Evolutionary conservation across 805 yeast genomes (phyloP), one percentile per base, ranked within the genome.

Genomic region (Saccharomycopsis fibuligera): DNA sequence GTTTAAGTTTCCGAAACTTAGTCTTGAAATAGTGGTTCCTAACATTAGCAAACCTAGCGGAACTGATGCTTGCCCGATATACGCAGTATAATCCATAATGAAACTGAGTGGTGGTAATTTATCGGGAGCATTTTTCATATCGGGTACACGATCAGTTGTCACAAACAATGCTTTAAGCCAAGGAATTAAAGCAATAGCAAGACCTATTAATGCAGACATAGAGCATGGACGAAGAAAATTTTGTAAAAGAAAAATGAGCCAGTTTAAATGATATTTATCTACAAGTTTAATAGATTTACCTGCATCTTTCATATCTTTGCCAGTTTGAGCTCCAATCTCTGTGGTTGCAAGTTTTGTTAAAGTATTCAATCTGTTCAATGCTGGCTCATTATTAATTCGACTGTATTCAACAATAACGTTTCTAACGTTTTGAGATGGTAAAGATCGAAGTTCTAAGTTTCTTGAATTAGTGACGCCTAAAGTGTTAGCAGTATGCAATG

Each of bases 11-110:
- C 68, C 69, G 19, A 89, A 63, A 53, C 78, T 68, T 45, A 91
- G 71, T 42, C 96, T 68, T 1, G 96, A 85, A 37, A 91, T 78
- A 1, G 96, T 88, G 16, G 91, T 96, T 1, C 98, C 98, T 25
- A 91, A 64, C 50, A 91, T 60, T 40, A 87, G 62, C 52, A 91
- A 68, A 0, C 97, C 98, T 50, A 87, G 64, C 1, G 97, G 98
- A 30, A 91, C 96, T 44, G 86, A 79, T 0, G 96, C 96, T 24
- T 79, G 79, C 0, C 96, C 96, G 5, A 91, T 68, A 60, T 91
- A 91, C 2, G 76, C 61, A 0, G 91, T 72, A 55, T 82, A 78
- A 60, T 91, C 96, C 79, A 91, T 85, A 4, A 90, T 48, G 55
- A 90, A 90, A 31, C 87, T 87, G 27, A 91, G 69, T 0, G 95